phyloP scores from a whole-genome alignment of 768 basidiomycete species.

The Leccinellum albellum region DNA sequence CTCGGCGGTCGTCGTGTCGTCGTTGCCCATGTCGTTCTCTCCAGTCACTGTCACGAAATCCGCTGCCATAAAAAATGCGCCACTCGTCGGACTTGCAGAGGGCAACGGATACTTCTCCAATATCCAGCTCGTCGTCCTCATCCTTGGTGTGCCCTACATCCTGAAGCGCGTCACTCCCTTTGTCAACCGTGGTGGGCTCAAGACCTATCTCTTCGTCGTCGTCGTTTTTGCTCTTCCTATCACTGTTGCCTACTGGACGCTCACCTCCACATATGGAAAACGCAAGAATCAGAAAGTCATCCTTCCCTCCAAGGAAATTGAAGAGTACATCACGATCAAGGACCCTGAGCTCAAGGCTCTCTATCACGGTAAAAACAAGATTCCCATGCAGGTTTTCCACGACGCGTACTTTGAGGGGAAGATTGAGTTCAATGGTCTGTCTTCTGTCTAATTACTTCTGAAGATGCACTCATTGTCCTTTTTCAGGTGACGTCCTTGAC shows the following conservation, averaged over 20 bases:
- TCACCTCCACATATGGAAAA: conserved; percentile 77
- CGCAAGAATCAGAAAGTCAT: conserved; percentile 82
- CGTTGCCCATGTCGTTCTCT: conserved; percentile 39
- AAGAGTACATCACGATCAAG: conserved; percentile 88
- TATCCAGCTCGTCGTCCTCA: conserved; percentile 66
- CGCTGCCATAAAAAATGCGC: conserved; percentile 82
- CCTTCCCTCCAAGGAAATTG: conserved; percentile 81
- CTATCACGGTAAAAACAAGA: conserved; percentile 85
- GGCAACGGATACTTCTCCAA: conserved; percentile 86
- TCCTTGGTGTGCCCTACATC: conserved; percentile 80
- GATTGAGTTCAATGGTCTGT: conserved; percentile 89
- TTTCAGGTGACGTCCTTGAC: conserved; percentile 84
- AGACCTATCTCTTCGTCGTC: conserved; percentile 79
- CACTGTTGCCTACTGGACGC: conserved; percentile 83
- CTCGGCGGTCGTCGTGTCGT: conserved; percentile 4
- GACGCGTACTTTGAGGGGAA: conserved; percentile 97
- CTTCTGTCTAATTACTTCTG: neutral
- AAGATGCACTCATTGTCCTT: neutral
- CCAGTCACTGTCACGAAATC: conserved; percentile 61
- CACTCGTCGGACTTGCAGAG: conserved; percentile 75
- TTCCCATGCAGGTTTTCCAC: conserved; percentile 96
- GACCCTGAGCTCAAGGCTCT: conserved; percentile 74
- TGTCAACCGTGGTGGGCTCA: conserved; percentile 80
- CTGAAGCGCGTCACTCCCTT: conserved; percentile 80
- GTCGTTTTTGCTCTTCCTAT: conserved; percentile 72